phyloP scores from a whole-genome alignment of 345 rosid species.

The Syzygium aqueum region DNA sequence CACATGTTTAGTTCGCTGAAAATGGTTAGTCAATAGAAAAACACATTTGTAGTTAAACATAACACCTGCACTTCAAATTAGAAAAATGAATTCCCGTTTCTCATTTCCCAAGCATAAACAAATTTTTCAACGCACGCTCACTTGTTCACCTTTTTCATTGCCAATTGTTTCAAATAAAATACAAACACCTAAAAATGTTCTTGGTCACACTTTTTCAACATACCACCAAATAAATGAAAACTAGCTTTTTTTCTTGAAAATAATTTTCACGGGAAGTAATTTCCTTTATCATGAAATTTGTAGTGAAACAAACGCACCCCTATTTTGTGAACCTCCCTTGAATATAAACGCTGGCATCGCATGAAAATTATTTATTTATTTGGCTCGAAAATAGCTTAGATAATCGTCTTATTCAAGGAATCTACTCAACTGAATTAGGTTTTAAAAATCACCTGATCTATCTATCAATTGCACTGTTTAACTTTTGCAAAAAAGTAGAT shows the following conservation, averaged over 20 bases:
- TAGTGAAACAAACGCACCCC: too few species aligned
- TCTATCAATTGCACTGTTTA: too few species aligned
- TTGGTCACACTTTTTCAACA: too few species aligned
- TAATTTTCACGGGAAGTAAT: accelerated
- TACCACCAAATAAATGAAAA: too few species aligned
- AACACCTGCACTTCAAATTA: background rate
- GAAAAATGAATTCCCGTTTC: background rate
- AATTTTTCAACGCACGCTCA: background rate
- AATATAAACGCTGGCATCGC: background rate
- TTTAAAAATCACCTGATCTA: too few species aligned
- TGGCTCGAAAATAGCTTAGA: background rate
- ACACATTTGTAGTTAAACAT: background rate
- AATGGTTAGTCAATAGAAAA: background rate
- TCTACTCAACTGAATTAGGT: too few species aligned
- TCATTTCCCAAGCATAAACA: background rate
- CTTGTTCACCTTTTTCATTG: too few species aligned
- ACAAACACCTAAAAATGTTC: too few species aligned
- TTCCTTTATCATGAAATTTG: accelerated
- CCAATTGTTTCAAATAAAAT: too few species aligned
- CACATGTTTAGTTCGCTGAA: background rate
- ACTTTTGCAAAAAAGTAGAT: too few species aligned
- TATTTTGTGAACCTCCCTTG: background rate
- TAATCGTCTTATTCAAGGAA: background rate
- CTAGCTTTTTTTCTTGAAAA: too few species aligned
- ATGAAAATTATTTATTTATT: background rate